These are phyloP conservation scores for Mycosphaerella arachidis DNA, from an alignment of 2,329 filamentous ascomycete genomes.

Conservation along the genomic window DNA sequence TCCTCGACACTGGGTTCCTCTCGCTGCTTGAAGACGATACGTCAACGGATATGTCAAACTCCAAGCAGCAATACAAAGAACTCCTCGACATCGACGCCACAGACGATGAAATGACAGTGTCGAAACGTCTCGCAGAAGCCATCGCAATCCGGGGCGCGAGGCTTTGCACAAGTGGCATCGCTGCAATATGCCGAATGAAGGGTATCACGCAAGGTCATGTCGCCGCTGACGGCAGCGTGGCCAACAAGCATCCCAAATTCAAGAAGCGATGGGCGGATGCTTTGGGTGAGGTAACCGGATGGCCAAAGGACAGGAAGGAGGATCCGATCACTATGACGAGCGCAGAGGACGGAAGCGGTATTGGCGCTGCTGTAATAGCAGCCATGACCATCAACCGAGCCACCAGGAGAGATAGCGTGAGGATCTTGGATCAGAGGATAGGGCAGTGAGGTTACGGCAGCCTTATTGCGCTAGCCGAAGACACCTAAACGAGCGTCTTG, in stretches of 20 bases:
- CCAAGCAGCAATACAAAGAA: slow-evolving; percentile 24
- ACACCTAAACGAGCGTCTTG: too few relatives aligned
- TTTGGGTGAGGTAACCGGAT: slow-evolving; percentile 37
- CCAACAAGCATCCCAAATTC: slow-evolving; percentile 41
- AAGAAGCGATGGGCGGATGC: slow-evolving; percentile 39
- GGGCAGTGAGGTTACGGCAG: not conserved
- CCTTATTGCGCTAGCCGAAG: too few relatives aligned
- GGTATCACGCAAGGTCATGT: slow-evolving; percentile 33
- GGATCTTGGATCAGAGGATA: not conserved
- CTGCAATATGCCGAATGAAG: slow-evolving; percentile 36
- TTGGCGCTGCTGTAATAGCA: slow-evolving; percentile 37
- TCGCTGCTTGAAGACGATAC: slow-evolving; percentile 72
- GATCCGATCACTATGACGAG: slow-evolving; percentile 37
- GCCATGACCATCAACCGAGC: slow-evolving; percentile 32
- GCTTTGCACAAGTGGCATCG: slow-evolving; percentile 37
- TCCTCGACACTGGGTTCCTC: slow-evolving; percentile 84
- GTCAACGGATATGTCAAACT: slow-evolving; percentile 20
- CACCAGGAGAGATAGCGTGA: slow-evolving; percentile 11
- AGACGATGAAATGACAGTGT: slow-evolving; percentile 29
- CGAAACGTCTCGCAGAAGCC: slow-evolving; percentile 29
- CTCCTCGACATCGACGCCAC: slow-evolving; percentile 22
- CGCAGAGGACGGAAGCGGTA: slow-evolving; percentile 40
- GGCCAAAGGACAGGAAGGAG: slow-evolving; percentile 27
- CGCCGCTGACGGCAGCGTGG: slow-evolving; percentile 38
- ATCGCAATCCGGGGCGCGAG: slow-evolving; percentile 35